phyloP scores from a whole-genome alignment of 129 eudicot species.

The Lactuca sativa region DNA sequence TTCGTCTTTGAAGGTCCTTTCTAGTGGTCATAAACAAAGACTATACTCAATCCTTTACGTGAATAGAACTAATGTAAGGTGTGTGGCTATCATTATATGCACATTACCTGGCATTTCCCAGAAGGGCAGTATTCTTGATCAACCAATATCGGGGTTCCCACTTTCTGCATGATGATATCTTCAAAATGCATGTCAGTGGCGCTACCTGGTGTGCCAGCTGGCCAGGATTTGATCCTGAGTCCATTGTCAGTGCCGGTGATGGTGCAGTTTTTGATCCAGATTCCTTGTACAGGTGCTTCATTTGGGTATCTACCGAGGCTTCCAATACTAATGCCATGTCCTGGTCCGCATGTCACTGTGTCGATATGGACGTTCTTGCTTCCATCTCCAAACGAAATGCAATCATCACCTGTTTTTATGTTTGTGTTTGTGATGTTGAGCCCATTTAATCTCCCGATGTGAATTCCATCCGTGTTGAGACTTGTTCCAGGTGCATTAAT shows the following conservation, averaged over 20 bases:
- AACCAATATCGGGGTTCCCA: constrained; percentile 40
- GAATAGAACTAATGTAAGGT: neutral
- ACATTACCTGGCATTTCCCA: constrained; percentile 11
- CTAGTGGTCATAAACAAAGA: neutral
- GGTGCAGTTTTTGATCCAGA: constrained; percentile 45
- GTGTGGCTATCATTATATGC: neutral
- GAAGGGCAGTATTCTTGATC: constrained; percentile 53
- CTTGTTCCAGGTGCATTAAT: constrained; percentile 48
- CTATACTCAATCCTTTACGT: neutral
- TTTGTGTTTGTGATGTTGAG: constrained; percentile 34
- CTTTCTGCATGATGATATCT: constrained; percentile 45
- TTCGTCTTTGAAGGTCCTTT: constrained; percentile 50
- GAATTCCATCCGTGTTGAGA: constrained; percentile 68
- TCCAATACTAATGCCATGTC: constrained; percentile 62
- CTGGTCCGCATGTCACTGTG: constrained; percentile 64
- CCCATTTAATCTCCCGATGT: constrained; percentile 35
- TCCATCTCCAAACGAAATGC: constrained; percentile 70
- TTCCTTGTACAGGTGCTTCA: constrained; percentile 44
- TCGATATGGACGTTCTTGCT: constrained; percentile 44
- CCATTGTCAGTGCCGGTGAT: constrained; percentile 41
- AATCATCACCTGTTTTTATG: constrained; percentile 63
- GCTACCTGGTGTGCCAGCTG: constrained; percentile 16
- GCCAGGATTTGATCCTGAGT: constrained; percentile 51
- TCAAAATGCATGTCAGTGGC: constrained; percentile 48
- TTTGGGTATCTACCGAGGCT: constrained; percentile 46